Evolutionary conservation across 2,329 filamentous ascomycete species (phyloP), one percentile per base, ranked within the genome.

Genomic region (Calcarisporium arbuscula): DNA sequence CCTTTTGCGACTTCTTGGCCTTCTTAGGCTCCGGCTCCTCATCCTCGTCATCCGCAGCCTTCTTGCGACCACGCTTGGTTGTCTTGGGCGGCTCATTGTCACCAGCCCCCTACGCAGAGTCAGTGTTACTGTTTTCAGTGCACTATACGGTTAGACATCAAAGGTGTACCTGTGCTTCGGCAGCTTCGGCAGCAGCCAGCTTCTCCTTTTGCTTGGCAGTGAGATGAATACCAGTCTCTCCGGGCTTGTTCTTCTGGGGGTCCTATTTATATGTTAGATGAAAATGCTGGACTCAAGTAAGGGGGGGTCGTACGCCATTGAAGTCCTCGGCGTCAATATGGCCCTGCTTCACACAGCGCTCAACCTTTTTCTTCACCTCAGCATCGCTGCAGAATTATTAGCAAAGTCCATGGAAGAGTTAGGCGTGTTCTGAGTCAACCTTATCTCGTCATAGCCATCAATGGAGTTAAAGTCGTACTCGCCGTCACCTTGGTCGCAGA

Each of bases 311-410:
- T 72, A 94, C 88, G 10, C 87, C 87, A 21, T 82, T 90, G 78
- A 87, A 95, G 48, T 95, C 90, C 33, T 85, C 81, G 27, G 86
- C 72, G 46, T 84, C 82, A 48, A 96, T 82, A 49, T 92, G 85
- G 17, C 86, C 87, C 54, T 89, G 73, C 39, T 73, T 69, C 17
- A 95, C 58, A 33, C 83, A 85, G 29, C 72, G 73, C 32, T 73
- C 68, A 44, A 95, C 67, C 67, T 92, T 95, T 28, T 75, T 75
- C 58, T 89, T 77, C 2, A 77, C 49, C 3, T 86, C 81, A 1
- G 69, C 62, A 23, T 79, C 63, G 4, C 65, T 66, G 36, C 25
- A 18, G 32, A 29, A 2, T 31, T 45, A 34, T 44, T 6, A 51
- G 43, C 25, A 35, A n/a, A 8, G 7, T 29, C 28, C 6, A 17